Evolutionary conservation across 2,329 filamentous ascomycete genomes (phyloP).

Genomic region (Exophiala aquamarina): DNA sequence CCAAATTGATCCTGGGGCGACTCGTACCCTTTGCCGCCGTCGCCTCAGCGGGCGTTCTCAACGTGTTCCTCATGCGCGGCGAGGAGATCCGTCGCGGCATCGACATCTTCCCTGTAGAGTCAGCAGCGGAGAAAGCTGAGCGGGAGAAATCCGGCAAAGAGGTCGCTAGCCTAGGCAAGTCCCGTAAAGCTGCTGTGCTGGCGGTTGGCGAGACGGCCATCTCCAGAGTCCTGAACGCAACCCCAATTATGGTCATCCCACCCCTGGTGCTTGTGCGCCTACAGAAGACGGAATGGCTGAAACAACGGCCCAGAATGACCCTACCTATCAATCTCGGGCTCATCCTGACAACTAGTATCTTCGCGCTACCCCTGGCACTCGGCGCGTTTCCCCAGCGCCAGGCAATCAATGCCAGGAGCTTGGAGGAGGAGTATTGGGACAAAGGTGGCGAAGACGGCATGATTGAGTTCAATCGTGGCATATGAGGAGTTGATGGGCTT

Average conservation of each 20-base stretch:
- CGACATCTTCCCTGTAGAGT: slow-evolving; percentile 82
- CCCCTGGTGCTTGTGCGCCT: slow-evolving; percentile 81
- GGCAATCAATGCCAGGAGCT: slow-evolving; percentile 68
- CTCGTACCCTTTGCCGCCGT: slow-evolving; percentile 96
- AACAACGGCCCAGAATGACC: slow-evolving; percentile 71
- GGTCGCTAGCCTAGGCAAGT: slow-evolving; percentile 75
- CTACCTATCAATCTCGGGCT: slow-evolving; percentile 82
- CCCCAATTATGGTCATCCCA: slow-evolving; percentile 95
- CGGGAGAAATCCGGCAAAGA: slow-evolving; percentile 66
- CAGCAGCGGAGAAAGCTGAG: slow-evolving; percentile 65
- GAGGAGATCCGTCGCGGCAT: slow-evolving; percentile 94
- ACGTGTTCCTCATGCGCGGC: slow-evolving; percentile 96
- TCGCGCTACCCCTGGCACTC: slow-evolving; percentile 84
- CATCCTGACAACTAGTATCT: slow-evolving; percentile 82
- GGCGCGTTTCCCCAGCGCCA: slow-evolving; percentile 92
- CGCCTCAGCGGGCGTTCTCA: slow-evolving; percentile 83
- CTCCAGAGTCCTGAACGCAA: slow-evolving; percentile 88
- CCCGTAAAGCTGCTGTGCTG: slow-evolving; percentile 79
- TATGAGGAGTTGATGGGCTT: slow-evolving; percentile 50
- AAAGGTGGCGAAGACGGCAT: slow-evolving; percentile 74
- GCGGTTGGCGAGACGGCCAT: slow-evolving; percentile 92
- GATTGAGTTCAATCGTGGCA: slow-evolving; percentile 96
- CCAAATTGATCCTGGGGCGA: slow-evolving; percentile 74
- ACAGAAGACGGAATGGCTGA: slow-evolving; percentile 81
- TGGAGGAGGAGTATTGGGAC: slow-evolving; percentile 86